Evolutionary conservation across 2,329 filamentous ascomycete species (phyloP).

Genomic region (Trichoderma koningiopsis): DNA sequence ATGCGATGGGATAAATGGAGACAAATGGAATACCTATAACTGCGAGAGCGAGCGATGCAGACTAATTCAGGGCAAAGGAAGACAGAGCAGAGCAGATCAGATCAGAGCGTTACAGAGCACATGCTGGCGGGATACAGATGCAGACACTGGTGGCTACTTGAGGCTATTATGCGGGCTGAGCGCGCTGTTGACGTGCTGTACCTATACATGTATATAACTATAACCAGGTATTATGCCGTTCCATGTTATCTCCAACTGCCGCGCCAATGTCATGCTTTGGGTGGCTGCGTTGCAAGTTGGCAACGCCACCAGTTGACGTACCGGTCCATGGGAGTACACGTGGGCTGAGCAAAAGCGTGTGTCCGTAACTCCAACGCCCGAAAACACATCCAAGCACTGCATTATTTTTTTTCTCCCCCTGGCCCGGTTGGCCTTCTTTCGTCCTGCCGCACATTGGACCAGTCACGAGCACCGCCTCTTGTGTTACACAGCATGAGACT

Average conservation of each 20-base stretch:
- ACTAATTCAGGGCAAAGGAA: neutral
- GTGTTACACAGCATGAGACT: conserved; percentile 19
- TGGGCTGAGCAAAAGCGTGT: neutral
- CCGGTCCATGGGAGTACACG: neutral
- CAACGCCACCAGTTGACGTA: neutral
- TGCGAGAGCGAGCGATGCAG: neutral
- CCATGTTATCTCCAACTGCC: neutral
- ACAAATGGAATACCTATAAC: too few relatives aligned
- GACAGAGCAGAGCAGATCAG: neutral
- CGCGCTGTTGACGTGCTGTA: neutral
- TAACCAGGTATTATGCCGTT: neutral
- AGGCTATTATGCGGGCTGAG: neutral
- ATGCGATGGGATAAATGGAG: neutral
- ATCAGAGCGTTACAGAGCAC: neutral
- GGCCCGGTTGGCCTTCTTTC: neutral
- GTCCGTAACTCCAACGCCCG: neutral
- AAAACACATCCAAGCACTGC: neutral
- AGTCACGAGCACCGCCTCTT: conserved; percentile 13
- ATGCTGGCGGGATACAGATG: neutral
- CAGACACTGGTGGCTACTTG: neutral
- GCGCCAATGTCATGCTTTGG: neutral
- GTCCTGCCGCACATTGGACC: conserved; percentile 1
- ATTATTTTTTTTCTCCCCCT: neutral
- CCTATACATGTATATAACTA: neutral
- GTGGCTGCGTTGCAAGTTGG: neutral